Evolutionary conservation across 208 protist genomes (phyloP).

Genomic region (Acanthamoeba triangularis): DNA sequence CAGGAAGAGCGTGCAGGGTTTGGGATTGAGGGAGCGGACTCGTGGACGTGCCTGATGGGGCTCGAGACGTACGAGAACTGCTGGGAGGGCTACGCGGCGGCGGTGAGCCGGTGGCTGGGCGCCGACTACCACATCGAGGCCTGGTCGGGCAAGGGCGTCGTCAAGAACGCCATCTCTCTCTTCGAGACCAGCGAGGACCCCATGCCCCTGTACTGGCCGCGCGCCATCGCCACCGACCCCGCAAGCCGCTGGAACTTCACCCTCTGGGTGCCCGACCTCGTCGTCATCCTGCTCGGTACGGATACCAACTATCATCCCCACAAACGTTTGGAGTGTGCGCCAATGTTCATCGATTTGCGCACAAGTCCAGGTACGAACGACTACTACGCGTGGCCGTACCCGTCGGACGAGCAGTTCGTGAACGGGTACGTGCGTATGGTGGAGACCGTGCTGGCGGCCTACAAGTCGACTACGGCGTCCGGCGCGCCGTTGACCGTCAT

Average conservation of each 20-base stretch:
- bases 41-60: constrained; percentile 33
- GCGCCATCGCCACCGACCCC: constrained; percentile 48
- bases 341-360: neutral
- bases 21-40: constrained; percentile 34
- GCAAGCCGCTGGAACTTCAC: constrained; percentile 43
- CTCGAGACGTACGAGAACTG: constrained; percentile 52
- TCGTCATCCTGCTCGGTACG: constrained; percentile 28
- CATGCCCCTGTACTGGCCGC: constrained; percentile 76
- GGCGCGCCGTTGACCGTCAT: constrained; percentile 35
- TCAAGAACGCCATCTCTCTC: constrained; percentile 64
- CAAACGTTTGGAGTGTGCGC: neutral
- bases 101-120: constrained; percentile 38
- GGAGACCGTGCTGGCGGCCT: neutral
- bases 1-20: neutral
- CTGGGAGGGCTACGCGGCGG: constrained; percentile 57
- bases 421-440: constrained; percentile 15
- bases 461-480: neutral
- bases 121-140: constrained; percentile 65
- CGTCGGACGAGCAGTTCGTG: constrained; percentile 28
- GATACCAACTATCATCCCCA: neutral
- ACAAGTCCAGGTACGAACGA: constrained; percentile 51
- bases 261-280: constrained; percentile 31
- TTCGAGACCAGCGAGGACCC: constrained; percentile 16
- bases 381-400: constrained; percentile 62
- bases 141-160: constrained; percentile 73